Conservation (phyloP, 352 stramenopile genomes). For the Phytophthora nicotianae region DNA sequence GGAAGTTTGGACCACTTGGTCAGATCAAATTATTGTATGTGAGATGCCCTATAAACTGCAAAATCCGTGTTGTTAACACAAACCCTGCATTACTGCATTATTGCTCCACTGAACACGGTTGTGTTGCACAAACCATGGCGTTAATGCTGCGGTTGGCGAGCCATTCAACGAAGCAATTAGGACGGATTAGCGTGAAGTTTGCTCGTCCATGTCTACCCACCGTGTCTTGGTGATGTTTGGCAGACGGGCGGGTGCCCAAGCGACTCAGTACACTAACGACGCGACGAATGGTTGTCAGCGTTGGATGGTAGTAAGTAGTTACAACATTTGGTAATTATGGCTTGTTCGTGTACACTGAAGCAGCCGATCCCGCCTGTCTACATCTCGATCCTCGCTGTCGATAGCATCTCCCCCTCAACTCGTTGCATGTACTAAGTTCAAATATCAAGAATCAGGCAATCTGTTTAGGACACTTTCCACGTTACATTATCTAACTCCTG, state of each 20-base stretch:
- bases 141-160: neutral
- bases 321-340: neutral
- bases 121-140: neutral
- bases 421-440: too few species aligned
- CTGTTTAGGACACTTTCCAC: too few species aligned
- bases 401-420: too few species aligned
- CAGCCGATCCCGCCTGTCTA: neutral
- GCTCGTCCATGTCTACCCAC: neutral
- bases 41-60: neutral
- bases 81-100: neutral
- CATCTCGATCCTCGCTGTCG: too few species aligned
- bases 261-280: neutral
- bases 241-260: neutral
- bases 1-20: too few species aligned
- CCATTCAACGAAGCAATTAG: neutral
- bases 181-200: neutral
- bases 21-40: neutral
- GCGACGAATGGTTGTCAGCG: neutral
- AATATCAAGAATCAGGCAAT: too few species aligned
- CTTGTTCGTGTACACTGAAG: neutral
- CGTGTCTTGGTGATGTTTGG: neutral
- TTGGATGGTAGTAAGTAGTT: neutral
- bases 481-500: too few species aligned
- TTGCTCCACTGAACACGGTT: neutral
- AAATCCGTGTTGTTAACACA: too few species aligned